phyloP scores from a whole-genome alignment of 805 yeast species.

The Teunomyces stri region DNA sequence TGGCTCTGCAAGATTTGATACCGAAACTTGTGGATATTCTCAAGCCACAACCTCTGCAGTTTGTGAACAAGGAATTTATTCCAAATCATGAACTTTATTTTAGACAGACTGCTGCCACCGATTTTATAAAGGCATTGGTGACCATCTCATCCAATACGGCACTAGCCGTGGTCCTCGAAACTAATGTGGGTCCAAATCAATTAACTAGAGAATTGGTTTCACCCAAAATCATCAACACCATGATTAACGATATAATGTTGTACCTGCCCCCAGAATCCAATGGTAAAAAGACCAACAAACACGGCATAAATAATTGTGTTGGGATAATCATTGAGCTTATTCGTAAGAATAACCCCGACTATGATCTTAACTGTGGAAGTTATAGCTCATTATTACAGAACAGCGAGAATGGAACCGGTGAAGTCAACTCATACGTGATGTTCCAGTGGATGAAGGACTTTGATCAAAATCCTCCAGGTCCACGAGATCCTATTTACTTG shows the following conservation, averaged over 20 bases:
- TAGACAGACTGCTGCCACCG: constrained; percentile 91
- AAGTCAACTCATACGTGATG: constrained; percentile 41
- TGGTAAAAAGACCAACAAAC: constrained; percentile 52
- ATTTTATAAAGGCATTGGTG: constrained; percentile 88
- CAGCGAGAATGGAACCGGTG: constrained; percentile 30
- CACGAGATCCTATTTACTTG: constrained; percentile 88
- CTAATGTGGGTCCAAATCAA: constrained; percentile 95
- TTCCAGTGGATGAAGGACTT: constrained; percentile 45
- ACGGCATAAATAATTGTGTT: constrained; percentile 90
- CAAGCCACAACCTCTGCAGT: constrained; percentile 63
- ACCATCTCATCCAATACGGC: constrained; percentile 84
- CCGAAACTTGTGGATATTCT: constrained; percentile 69
- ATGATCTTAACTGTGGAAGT: constrained; percentile 84
- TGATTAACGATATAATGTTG: constrained; percentile 73
- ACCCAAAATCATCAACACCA: constrained; percentile 58
- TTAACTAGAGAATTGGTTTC: constrained; percentile 88
- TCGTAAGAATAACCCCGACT: constrained; percentile 93
- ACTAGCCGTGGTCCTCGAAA: constrained; percentile 74
- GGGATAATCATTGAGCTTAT: constrained; percentile 93
- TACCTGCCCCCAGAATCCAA: constrained; percentile 16
- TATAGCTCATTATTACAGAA: constrained; percentile 56
- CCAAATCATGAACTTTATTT: constrained; percentile 34
- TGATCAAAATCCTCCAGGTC: constrained; percentile 88
- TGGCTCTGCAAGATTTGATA: constrained; percentile 71
- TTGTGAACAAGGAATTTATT: constrained; percentile 23